These are phyloP conservation scores for Trichoderma lentiforme DNA, from an alignment of 2,329 filamentous ascomycete species.

Conservation along the genomic window DNA sequence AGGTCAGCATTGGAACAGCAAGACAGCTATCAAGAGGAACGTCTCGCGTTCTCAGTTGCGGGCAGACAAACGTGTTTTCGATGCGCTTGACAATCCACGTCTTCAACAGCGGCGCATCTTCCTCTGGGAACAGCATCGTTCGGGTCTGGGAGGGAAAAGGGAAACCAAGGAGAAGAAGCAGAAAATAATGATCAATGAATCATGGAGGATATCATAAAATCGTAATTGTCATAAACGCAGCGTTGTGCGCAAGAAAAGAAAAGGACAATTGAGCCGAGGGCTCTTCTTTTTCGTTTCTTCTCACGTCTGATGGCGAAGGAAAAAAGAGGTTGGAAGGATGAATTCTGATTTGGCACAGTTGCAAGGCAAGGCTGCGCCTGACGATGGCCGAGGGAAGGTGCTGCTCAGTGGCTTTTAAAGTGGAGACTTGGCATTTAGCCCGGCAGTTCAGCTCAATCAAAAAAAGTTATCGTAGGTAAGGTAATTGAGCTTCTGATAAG, in stretches of 20 bases:
- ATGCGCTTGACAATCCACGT: slow-evolving; percentile 75
- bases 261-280: not conserved
- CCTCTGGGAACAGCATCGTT: slow-evolving; percentile 60
- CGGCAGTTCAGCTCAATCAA: not conserved
- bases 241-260: not conserved
- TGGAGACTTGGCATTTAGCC: not conserved
- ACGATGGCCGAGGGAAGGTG: slow-evolving; percentile 11
- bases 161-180: not conserved
- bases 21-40: not conserved
- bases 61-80: slow-evolving; percentile 62
- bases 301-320: not conserved
- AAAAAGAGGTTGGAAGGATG: slow-evolving; percentile 1
- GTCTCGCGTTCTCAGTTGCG: not conserved
- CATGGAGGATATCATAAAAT: not conserved
- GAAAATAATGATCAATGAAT: not conserved
- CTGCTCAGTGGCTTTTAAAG: slow-evolving; percentile 10
- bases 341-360: not conserved
- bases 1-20: slow-evolving; percentile 3
- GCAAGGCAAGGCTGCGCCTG: slow-evolving; percentile 14
- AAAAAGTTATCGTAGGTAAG: not conserved
- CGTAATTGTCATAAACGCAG: not conserved
- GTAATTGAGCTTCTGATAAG: not conserved
- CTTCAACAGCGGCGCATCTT: slow-evolving; percentile 63
- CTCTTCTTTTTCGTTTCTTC: not conserved
- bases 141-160: not conserved